Evolutionary conservation across 2,329 filamentous ascomycete genomes (phyloP), one percentile per base, ranked within the genome.

Genomic region (Aspergillus sojae): DNA sequence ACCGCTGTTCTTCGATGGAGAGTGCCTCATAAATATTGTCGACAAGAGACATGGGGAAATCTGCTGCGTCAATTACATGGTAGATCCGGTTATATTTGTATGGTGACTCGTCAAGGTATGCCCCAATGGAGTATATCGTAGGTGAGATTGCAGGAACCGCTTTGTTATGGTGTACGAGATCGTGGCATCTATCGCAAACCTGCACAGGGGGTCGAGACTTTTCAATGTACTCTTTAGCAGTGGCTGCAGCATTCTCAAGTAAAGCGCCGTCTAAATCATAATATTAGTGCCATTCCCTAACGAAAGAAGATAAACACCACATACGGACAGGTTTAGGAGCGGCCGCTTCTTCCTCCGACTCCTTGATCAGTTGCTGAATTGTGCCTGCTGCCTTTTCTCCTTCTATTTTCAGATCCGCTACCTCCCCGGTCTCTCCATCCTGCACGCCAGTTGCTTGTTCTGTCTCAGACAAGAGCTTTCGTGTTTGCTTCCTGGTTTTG

Each of bases 1-100:
- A 91, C 62, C 94, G 89, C 59, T 95, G 83, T 9, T 89, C 88
- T 64, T 92, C 89, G 11, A 93, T 82, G 39, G 89, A 83, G 1
- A 97, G 83, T 0, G 92, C 82, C 9, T 86, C 82, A 64, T 91
- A 86, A 11, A 99, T 86, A 52, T 89, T 87, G 0, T 93, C 92
- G 4, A 98, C 84, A 16, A 99, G 80, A 1, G 95, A 97, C 86
- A 99, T 91, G 23, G 95, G 95, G 68, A 99, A 98, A 78, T 99
- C 95, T 64, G 94, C 95, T 3, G 95, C 94, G 74, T 99, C 95
- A 26, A 99, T 82, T 30, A 99, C 85, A 78, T 99, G 95, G 75
- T 98, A 99, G 65, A 99, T 89, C 78, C 97, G 92, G 72, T 99
- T 98, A 74, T 91, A 87, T 75, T 91, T 91, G 79, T 96, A 89